Evolutionary conservation across 2,329 filamentous ascomycete genomes (phyloP).

Genomic region (Moelleriella libera): DNA sequence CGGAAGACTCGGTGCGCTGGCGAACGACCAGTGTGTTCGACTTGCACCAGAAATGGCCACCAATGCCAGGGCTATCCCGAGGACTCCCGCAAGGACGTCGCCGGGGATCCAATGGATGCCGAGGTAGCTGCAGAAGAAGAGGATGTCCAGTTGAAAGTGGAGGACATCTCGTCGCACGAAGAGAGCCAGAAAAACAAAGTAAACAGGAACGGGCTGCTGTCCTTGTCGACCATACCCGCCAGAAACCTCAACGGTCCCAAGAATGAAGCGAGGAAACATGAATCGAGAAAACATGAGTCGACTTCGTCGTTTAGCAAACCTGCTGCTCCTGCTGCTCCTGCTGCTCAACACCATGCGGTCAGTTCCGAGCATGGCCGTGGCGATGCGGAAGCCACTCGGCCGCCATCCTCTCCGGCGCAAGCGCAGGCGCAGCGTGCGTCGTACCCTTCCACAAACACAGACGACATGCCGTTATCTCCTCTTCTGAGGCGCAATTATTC

Average conservation of each 20-base stretch:
- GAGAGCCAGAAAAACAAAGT: neutral
- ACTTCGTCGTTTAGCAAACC: neutral
- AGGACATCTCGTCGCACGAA: neutral
- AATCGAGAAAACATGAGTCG: neutral
- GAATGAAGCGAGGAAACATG: neutral
- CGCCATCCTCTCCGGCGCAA: constrained; percentile 4
- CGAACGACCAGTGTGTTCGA: constrained; percentile 57
- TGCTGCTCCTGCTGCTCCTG: neutral
- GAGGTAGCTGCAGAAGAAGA: constrained; percentile 8
- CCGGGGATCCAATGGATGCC: constrained; percentile 7
- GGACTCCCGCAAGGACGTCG: constrained; percentile 27
- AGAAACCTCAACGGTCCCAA: neutral
- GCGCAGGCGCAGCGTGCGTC: constrained; percentile 2
- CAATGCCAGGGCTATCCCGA: constrained; percentile 54
- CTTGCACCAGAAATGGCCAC: constrained; percentile 59
- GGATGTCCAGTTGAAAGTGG: neutral
- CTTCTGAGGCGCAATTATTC: constrained; percentile 35
- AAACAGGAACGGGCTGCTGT: neutral
- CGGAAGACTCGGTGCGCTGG: constrained; percentile 65
- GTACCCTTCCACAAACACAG: constrained; percentile 6
- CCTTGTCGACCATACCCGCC: neutral
- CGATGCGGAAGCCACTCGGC: neutral
- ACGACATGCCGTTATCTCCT: constrained; percentile 22
- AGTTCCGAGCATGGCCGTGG: neutral
- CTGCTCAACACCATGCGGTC: neutral